phyloP scores from a whole-genome alignment of 257 asterid species.

The Mitragyna speciosa region DNA sequence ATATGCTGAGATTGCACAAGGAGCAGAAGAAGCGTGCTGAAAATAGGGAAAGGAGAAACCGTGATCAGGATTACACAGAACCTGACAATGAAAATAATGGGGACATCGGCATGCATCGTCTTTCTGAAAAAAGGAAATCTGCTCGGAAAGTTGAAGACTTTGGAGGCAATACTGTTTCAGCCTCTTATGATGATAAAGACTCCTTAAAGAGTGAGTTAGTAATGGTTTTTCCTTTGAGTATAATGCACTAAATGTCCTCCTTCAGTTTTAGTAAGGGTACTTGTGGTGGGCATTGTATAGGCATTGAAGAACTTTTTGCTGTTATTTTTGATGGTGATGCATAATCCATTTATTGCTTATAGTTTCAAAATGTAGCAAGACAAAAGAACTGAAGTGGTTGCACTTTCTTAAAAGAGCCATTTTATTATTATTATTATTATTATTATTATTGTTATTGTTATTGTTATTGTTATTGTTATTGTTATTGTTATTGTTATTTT shows the following conservation, averaged over 20 bases:
- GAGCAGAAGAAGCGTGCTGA: conserved; percentile 80
- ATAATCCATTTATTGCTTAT: neutral
- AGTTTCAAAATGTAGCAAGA: neutral
- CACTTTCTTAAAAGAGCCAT: neutral
- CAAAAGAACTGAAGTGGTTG: neutral
- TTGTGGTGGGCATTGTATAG: no score
- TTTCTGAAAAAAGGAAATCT: conserved; percentile 68
- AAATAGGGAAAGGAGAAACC: conserved; percentile 63
- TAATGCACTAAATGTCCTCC: conserved; percentile 1
- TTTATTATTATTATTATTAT: no score
- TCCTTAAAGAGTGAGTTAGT: conserved; percentile 75
- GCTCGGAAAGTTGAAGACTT: conserved; percentile 66
- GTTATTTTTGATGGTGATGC: neutral
- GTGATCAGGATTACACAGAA: conserved; percentile 71
- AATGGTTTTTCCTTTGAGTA: conserved; percentile 1
- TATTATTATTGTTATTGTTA: no score
- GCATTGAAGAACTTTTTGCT: neutral
- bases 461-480: no score
- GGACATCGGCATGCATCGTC: conserved; percentile 59
- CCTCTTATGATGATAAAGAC: conserved; percentile 69
- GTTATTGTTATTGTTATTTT: no score
- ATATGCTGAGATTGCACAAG: conserved; percentile 61
- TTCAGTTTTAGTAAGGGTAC: no score
- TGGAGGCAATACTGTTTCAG: conserved; percentile 61
- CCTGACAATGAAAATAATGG: conserved; percentile 64